phyloP scores from a whole-genome alignment of 371 early-diverging fungal species.

The Apophysomyces variabilis region DNA sequence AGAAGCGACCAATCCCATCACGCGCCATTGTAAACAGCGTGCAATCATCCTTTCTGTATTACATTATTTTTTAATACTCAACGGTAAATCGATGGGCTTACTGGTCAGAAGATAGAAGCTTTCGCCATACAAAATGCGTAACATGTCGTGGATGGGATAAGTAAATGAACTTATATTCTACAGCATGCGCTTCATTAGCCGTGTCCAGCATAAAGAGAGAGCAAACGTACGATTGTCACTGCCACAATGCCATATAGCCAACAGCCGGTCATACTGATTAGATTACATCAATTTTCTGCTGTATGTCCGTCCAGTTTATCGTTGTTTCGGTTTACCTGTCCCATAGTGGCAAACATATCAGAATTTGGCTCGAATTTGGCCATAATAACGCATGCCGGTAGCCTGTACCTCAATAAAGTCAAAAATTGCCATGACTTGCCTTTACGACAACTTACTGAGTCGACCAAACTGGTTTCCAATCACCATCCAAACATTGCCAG shows the following conservation, averaged over 20 bases:
- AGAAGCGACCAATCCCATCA: conserved; percentile 79
- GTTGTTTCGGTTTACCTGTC: conserved; percentile 50
- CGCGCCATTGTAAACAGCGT: conserved; percentile 73
- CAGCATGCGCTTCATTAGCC: neutral
- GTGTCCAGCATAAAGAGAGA: too few relatives aligned
- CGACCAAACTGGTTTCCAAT: conserved; percentile 33
- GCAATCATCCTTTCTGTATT: conserved; percentile 34
- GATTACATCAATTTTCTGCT: neutral
- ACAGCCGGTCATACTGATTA: conserved; percentile 65
- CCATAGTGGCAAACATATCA: conserved; percentile 69
- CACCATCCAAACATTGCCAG: conserved; percentile 26
- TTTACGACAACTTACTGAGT: conserved; percentile 14
- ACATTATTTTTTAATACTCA: neutral
- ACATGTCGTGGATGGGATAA: conserved; percentile 74
- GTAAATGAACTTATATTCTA: conserved; percentile 65
- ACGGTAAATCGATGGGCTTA: conserved; percentile 14
- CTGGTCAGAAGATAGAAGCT: conserved; percentile 35
- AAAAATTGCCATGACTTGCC: neutral
- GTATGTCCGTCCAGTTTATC: neutral
- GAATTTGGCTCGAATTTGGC: conserved; percentile 72
- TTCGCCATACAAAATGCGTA: conserved; percentile 72
- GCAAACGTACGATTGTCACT: conserved; percentile 11
- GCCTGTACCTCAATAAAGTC: conserved; percentile 21
- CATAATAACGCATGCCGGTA: conserved; percentile 30
- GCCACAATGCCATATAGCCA: conserved; percentile 72